Base-by-base conservation (phyloP, 2,329 filamentous ascomycete genomes). In the Tolypocladium sp. region DNA sequence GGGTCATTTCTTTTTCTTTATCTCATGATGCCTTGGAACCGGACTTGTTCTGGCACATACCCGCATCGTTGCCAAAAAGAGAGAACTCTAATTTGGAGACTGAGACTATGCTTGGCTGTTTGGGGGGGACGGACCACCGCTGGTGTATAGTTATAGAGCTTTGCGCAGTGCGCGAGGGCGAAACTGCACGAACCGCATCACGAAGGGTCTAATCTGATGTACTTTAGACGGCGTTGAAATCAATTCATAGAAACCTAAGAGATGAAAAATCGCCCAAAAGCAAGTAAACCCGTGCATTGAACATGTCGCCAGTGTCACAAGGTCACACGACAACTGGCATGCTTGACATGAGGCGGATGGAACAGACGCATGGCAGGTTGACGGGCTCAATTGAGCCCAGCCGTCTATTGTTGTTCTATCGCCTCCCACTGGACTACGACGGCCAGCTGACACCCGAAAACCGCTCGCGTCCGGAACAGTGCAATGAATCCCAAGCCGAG, bases 191-290 rank as follows among this genome's bases (percentile, higher is more conserved):
- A 67, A 63, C 65, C 68, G 69, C 68, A 73, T 74, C 67, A 73
- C 64, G 65, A 69, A 68, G 65, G 67, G 70, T 74, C 68, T 74
- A 72, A 74, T 74, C 62, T 70, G 66, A 73, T 73, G 71, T 74
- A 74, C 68, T 72, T 68, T 74, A 75, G 73, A 75, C 66, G 71
- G 73, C 71, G 71, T 72, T 73, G 56, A 33, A 52, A 60, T 25
- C 40, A 35, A 41, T 37, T 53, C 30, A 53, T 53, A 53, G 49
- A 53, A 35, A 37, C 49, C 30, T 10, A 53, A 53, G 49, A 37
- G 49, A 53, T 8, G 17, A 22, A 22, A 53, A 30, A 9, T 33
- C 5, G 6, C 1, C 17, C 27, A 7, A 49, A 49, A 15, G 20
- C 44, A 15, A 15, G 46, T 17, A n/a, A 20, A 20, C 10, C 25